These are phyloP conservation scores for Lithocarpus polystachyus DNA, from an alignment of 306 rosid species.

Conservation along the genomic window DNA sequence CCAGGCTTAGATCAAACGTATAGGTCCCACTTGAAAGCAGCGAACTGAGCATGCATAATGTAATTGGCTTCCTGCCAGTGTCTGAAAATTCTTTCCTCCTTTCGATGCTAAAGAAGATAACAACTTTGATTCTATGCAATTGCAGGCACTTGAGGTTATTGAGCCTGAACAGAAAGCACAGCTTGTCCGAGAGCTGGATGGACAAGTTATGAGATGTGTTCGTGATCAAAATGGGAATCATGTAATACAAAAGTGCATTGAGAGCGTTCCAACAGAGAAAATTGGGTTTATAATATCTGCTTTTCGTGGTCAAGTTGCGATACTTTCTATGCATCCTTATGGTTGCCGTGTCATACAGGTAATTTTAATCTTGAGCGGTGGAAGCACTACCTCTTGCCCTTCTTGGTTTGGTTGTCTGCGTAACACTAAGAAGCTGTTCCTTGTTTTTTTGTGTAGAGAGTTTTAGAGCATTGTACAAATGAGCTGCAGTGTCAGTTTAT, in stretches of 20 bases:
- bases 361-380: conserved; percentile 2
- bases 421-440: background rate
- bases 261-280: conserved; percentile 46
- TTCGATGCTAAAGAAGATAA: background rate
- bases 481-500: conserved; percentile 57
- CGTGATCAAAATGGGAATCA: conserved; percentile 70
- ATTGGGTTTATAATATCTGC: conserved; percentile 54
- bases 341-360: conserved; percentile 70
- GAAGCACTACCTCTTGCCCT: background rate
- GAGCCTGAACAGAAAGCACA: conserved; percentile 56
- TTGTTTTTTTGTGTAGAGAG: conserved; percentile 44
- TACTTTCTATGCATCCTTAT: conserved; percentile 56
- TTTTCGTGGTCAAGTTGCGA: conserved; percentile 48
- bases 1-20: background rate
- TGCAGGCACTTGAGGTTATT: conserved; percentile 64
- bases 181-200: conserved; percentile 61
- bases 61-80: background rate
- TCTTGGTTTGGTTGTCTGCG: background rate
- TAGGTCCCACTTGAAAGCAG: background rate
- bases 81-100: background rate
- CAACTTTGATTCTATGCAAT: conserved; percentile 11
- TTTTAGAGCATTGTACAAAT: conserved; percentile 55
- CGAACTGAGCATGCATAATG: background rate
- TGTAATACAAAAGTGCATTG: conserved; percentile 67
- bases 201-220: conserved; percentile 57